A percentile compares a stretch with the other conserved stretches of the same genome.
Conservation (phyloP, 345 rosid species). For the Bruguiera gymnorhiza region DNA sequence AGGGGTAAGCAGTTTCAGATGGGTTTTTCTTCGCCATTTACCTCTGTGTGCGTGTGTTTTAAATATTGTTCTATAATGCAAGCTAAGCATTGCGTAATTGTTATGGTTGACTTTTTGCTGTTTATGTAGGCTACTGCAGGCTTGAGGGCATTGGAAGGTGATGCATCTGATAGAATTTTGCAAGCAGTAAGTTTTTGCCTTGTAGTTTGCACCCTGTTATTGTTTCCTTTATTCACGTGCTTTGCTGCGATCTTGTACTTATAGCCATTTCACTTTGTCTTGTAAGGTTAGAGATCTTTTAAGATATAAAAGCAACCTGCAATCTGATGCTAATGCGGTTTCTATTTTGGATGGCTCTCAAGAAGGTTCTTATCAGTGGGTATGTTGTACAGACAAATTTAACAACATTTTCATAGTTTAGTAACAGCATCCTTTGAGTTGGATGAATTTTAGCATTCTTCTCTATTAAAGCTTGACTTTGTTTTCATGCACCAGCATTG, state of each 20-base stretch:
- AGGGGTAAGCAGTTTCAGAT: constrained; percentile 55
- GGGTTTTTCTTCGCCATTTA: constrained; percentile 3
- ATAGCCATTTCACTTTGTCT: constrained; percentile 19
- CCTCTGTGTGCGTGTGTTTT: neutral
- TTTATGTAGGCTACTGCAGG: constrained; percentile 87
- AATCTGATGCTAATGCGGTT: constrained; percentile 57
- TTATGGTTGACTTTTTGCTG: constrained; percentile 14
- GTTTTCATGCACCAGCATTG: too few species aligned
- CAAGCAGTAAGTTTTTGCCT: constrained; percentile 52
- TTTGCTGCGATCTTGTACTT: constrained; percentile 8
- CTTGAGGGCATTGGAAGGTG: constrained; percentile 73
- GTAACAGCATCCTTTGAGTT: too few species aligned
- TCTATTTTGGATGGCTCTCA: constrained; percentile 88
- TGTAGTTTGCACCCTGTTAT: neutral
- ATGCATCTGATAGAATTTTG: constrained; percentile 80
- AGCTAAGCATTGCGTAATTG: constrained; percentile 8
- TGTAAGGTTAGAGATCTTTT: constrained; percentile 80
- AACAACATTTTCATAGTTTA: too few species aligned
- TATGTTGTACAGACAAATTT: constrained; percentile 32
- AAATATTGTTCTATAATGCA: too few species aligned
- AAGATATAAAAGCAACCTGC: constrained; percentile 70
- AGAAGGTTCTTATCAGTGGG: constrained; percentile 99
- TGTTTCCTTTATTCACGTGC: constrained; percentile 14
- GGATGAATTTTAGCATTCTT: too few species aligned
- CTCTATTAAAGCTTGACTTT: too few species aligned